Base-by-base conservation (phyloP, 345 rosid species). In the Populus ilicifolia region DNA sequence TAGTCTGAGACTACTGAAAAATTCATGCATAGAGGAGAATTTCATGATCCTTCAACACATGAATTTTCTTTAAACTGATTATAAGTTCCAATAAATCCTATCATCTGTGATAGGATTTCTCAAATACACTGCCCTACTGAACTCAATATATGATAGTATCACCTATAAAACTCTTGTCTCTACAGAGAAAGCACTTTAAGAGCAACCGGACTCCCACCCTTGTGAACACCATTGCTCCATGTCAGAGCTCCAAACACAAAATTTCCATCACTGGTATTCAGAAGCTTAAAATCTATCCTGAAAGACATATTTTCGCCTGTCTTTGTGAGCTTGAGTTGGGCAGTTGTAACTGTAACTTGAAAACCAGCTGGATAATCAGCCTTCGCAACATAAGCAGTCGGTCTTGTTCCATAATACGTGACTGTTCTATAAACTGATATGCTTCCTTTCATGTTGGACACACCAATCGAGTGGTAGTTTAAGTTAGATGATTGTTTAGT, bases 391-490 rank as follows among this genome's bases (percentile, higher is more conserved):
- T 83, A 84, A 17, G 61, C 75, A 1, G 86, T 71, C 8, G 80
- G 84, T 54, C 89, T 85, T 35, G 75, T 41, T 4, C 89, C 86
- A 5, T 83, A 76, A 66, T 87, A 88, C 11, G 91, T 87, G 54
- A 86, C 86, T 36, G 85, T 87, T 66, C 83, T 75, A 14, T 70
- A 43, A 29, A 86, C 78, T 6, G 87, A 80, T 62, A 83, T 78
- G 52, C 77, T 83, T 79, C 90, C 87, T 4, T 73, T 80, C 89
- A 85, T 70, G 68, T 67, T 82, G 67, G 88, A 84, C 25, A 85
- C 84, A 6, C 87, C 86, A 16, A 90, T 85, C 23, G 89, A 88
- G 43, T 88, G 86, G 75, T 84, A 85, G 80, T 84, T 87, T n/a
- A 90, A 79, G 63, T 90, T 77, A 25, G 84, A 77, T 68, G 87